Evolutionary conservation across 306 rosid genomes (phyloP), one percentile per base, ranked within the genome.

Genomic region (Canavalia ensiformis): DNA sequence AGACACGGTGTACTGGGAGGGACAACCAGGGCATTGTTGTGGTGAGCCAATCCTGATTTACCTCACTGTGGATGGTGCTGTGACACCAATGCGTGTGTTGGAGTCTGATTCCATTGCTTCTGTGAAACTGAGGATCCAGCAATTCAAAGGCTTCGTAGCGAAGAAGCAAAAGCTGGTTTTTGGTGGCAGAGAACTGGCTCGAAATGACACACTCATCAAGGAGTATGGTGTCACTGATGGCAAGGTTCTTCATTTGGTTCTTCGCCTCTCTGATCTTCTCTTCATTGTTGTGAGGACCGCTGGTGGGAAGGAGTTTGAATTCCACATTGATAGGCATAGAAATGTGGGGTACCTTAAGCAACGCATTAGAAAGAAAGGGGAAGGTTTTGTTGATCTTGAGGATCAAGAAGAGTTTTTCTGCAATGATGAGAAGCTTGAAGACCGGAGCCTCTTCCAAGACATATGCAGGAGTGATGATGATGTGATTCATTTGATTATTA

Each of bases 71-170:
- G 88, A 84, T 18, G 89, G 84, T 30, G 76, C 80, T 9, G 84
- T 89, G 49, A 89, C 81, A 31, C 93, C 90, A 5, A 52, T 91
- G 86, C 91, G 87, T 1, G 87, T 91, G 49, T 76, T 88, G 49
- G 91, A 88, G 68, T 88, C 88, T 6, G 95, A 91, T 80, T 89
- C 95, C 28, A 91, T 91, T 34, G 86, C 93, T 28, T 91, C 88
- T 0, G 91, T 91, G 60, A 91, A 91, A 79, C 82, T 89, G 8
- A 88, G 93, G 84, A 89, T 91, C 79, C 93, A 91, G 59, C 86
- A 86, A 3, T 86, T 84, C 68, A 84, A 85, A 79, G 93, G 95
- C n/a, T 88, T 91, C 42, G 88, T 84, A 5, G 91, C 81, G 57
- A 89, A 83, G 89, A 88, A 89, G 29, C 95, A 91, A 81, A 91